Evolutionary conservation across 2,329 filamentous ascomycete genomes (phyloP).

Genomic region (Penicillium sp.): DNA sequence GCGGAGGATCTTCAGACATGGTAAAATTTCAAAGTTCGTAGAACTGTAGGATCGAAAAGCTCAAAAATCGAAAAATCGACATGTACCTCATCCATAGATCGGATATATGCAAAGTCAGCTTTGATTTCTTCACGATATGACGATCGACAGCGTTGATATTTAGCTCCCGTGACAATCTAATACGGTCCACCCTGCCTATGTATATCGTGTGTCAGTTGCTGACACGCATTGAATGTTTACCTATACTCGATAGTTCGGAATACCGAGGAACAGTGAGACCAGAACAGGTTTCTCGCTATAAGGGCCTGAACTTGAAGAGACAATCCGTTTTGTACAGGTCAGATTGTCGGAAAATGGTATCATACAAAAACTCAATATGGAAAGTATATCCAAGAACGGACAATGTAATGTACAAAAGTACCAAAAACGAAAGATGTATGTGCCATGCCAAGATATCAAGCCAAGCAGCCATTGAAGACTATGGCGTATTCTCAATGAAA

Average conservation of each 20-base stretch:
- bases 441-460: conserved; percentile 6
- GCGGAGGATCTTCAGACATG: no score
- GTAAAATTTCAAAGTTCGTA: no score
- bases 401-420: conserved; percentile 22
- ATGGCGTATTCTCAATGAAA: conserved; percentile 46
- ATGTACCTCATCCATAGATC: no score
- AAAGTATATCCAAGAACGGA: conserved; percentile 22
- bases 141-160: no score
- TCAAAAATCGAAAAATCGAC: no score
- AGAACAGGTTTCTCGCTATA: no score
- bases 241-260: neutral
- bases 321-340: conserved; percentile 1
- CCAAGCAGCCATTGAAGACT: conserved; percentile 10
- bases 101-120: no score
- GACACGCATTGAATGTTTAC: neutral
- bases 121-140: no score
- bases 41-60: no score
- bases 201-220: neutral
- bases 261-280: neutral
- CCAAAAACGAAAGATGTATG: conserved; percentile 8
- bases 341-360: conserved; percentile 19
- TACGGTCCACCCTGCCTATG: neutral
- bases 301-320: neutral
- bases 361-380: conserved; percentile 14
- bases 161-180: no score